Evolutionary conservation across 2,329 filamentous ascomycete genomes (phyloP).

Genomic region (Elsinoe ampelina): DNA sequence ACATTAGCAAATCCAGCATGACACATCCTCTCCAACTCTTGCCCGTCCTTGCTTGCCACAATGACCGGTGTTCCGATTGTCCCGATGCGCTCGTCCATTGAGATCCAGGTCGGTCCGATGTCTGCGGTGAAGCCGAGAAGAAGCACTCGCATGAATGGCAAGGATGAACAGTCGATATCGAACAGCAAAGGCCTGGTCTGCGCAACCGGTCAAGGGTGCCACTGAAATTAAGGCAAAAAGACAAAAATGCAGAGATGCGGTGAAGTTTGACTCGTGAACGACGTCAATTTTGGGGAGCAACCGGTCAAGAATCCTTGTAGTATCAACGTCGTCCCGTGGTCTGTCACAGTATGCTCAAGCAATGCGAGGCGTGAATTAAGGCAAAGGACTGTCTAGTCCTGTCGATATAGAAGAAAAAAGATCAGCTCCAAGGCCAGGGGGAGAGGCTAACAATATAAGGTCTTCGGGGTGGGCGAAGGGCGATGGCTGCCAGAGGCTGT

Average conservation of each 20-base stretch:
- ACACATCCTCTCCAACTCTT: too few species aligned
- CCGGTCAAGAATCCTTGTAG: conserved; percentile 3
- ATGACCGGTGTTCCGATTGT: too few species aligned
- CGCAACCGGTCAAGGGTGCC: neutral
- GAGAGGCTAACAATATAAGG: conserved; percentile 3
- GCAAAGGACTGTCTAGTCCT: neutral
- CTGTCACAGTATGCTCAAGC: neutral
- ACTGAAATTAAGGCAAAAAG: neutral
- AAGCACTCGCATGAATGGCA: too few species aligned
- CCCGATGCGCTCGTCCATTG: too few species aligned
- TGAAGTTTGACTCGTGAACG: neutral
- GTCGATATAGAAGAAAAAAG: neutral
- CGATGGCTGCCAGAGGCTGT: neutral
- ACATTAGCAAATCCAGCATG: neutral
- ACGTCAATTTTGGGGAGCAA: neutral
- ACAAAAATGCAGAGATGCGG: neutral
- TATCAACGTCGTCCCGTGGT: neutral
- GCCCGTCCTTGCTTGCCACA: too few species aligned
- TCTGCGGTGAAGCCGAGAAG: neutral
- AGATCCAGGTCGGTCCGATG: too few species aligned
- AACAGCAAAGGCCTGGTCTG: neutral
- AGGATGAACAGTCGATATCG: neutral
- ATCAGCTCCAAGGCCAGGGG: neutral
- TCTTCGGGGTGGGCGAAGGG: neutral
- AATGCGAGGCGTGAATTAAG: neutral